Evolutionary conservation across 805 yeast species (phyloP).

Genomic region (Starmera quercuum): DNA sequence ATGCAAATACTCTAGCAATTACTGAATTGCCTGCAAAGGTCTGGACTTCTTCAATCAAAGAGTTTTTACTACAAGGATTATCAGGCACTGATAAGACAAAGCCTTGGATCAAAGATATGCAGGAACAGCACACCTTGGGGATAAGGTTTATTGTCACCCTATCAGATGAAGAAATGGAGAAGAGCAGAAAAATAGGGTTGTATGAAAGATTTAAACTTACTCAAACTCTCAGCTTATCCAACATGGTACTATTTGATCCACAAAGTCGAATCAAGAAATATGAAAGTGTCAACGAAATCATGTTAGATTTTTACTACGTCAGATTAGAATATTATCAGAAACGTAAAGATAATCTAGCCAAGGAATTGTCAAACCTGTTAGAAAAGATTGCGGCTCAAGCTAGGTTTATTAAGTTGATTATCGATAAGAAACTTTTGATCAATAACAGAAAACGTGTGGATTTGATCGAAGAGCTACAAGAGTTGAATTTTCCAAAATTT

Average conservation of each 20-base stretch:
- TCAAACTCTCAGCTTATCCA: slow-evolving; percentile 59
- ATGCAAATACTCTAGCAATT: slow-evolving; percentile 74
- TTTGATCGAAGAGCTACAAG: slow-evolving; percentile 56
- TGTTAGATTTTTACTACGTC: slow-evolving; percentile 77
- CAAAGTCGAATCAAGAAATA: slow-evolving; percentile 81
- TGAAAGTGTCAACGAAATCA: slow-evolving; percentile 65
- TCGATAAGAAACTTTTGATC: slow-evolving; percentile 62
- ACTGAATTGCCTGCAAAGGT: slow-evolving; percentile 88
- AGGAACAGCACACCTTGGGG: slow-evolving; percentile 83
- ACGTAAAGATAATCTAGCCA: slow-evolving; percentile 75
- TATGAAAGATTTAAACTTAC: slow-evolving; percentile 78
- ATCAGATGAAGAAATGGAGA: slow-evolving; percentile 74
- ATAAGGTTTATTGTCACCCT: slow-evolving; percentile 75
- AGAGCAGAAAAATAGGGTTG: slow-evolving; percentile 66
- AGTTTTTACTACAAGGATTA: slow-evolving; percentile 66
- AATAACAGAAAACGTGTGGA: slow-evolving; percentile 66
- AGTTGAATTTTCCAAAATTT: slow-evolving; percentile 66
- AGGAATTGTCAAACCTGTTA: slow-evolving; percentile 63
- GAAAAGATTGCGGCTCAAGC: slow-evolving; percentile 78
- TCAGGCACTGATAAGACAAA: slow-evolving; percentile 65
- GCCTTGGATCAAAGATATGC: slow-evolving; percentile 91
- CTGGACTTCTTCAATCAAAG: slow-evolving; percentile 92
- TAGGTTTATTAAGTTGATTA: slow-evolving; percentile 82
- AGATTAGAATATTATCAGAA: slow-evolving; percentile 86
- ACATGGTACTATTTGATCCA: slow-evolving; percentile 95